Conservation (phyloP, 371 early-diverging fungal genomes). For the Chytridium lagenaria region DNA sequence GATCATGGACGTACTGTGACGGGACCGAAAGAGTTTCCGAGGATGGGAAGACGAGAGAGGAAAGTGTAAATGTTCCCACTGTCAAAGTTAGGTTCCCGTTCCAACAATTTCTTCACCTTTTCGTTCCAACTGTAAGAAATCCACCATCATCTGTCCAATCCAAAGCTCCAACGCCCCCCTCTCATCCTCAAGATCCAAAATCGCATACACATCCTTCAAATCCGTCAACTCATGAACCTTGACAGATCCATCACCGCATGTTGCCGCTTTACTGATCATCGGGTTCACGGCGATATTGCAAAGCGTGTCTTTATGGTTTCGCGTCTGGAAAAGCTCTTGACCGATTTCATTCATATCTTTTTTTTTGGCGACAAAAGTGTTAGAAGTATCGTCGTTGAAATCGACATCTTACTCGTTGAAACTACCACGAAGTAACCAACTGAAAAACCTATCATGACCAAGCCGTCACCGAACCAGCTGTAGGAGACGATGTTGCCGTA, state of each 20-base stretch:
- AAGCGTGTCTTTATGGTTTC: slow-evolving; percentile 47
- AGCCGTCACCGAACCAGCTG: slow-evolving; percentile 54
- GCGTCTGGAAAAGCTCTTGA: slow-evolving; percentile 51
- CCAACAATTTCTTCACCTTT: slow-evolving; percentile 36
- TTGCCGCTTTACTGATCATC: slow-evolving; percentile 46
- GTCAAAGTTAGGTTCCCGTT: not conserved
- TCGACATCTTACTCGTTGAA: slow-evolving; percentile 47
- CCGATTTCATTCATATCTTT: slow-evolving; percentile 47
- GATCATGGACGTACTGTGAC: too few relatives aligned
- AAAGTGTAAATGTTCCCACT: slow-evolving; percentile 50
- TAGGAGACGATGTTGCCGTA: slow-evolving; percentile 54
- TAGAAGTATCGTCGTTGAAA: not conserved
- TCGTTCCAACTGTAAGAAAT: slow-evolving; percentile 52
- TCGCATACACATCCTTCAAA: slow-evolving; percentile 53
- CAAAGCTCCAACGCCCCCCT: slow-evolving; percentile 38
- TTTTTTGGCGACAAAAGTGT: too few relatives aligned
- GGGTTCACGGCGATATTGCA: slow-evolving; percentile 42
- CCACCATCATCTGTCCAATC: slow-evolving; percentile 58
- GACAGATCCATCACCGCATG: slow-evolving; percentile 52
- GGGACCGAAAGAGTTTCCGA: too few relatives aligned
- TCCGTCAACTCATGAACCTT: slow-evolving; percentile 56
- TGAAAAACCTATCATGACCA: slow-evolving; percentile 53
- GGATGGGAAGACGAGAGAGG: slow-evolving; percentile 46
- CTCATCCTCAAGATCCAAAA: slow-evolving; percentile 26
- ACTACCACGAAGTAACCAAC: slow-evolving; percentile 53